Percentiles rank a stretch among this genome's conserved stretches.
Conservation (phyloP, 2,329 filamentous ascomycete genomes). For the Beauveria caledonica region DNA sequence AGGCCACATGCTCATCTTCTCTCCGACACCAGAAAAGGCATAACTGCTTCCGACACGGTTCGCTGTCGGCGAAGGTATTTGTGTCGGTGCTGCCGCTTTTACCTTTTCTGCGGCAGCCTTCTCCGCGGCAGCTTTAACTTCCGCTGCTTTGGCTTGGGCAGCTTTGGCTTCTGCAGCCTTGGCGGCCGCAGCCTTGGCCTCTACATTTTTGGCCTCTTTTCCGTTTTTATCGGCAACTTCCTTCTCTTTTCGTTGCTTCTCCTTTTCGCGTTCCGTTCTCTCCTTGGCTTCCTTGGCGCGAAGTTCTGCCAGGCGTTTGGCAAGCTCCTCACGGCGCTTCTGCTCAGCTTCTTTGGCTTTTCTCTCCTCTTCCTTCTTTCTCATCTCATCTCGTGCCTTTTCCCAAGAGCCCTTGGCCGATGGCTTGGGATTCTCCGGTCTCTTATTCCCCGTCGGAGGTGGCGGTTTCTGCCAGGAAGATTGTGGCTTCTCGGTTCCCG, state of each 20-base stretch:
- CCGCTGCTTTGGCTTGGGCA: constrained; percentile 18
- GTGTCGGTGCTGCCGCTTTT: constrained; percentile 15
- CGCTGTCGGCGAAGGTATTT: constrained; percentile 4
- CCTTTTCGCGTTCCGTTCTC: constrained; percentile 33
- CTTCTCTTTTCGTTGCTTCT: constrained; percentile 31
- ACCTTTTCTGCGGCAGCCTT: constrained; percentile 20
- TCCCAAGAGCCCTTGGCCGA: constrained; percentile 51
- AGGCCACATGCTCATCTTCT: constrained; percentile 64
- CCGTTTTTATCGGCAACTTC: constrained; percentile 29
- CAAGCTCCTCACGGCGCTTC: constrained; percentile 48
- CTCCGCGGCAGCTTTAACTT: constrained; percentile 18
- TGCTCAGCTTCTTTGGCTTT: constrained; percentile 53
- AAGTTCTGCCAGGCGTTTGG: constrained; percentile 43
- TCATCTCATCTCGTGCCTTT: constrained; percentile 59
- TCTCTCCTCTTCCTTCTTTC: constrained; percentile 55
- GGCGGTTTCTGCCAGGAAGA: constrained; percentile 11
- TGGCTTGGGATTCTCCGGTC: constrained; percentile 24
- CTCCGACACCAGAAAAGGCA: constrained; percentile 56
- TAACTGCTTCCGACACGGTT: constrained; percentile 44
- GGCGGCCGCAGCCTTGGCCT: constrained; percentile 10
- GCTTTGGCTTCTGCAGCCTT: constrained; percentile 20
- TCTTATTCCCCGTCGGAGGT: constrained; percentile 10
- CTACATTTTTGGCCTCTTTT: constrained; percentile 20
- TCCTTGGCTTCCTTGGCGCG: constrained; percentile 48
- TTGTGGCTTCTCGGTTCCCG: constrained; percentile 1